These are phyloP conservation scores for Aspergillus novofumigatus DNA, from an alignment of 2,329 filamentous ascomycete genomes.

Conservation along the genomic window DNA sequence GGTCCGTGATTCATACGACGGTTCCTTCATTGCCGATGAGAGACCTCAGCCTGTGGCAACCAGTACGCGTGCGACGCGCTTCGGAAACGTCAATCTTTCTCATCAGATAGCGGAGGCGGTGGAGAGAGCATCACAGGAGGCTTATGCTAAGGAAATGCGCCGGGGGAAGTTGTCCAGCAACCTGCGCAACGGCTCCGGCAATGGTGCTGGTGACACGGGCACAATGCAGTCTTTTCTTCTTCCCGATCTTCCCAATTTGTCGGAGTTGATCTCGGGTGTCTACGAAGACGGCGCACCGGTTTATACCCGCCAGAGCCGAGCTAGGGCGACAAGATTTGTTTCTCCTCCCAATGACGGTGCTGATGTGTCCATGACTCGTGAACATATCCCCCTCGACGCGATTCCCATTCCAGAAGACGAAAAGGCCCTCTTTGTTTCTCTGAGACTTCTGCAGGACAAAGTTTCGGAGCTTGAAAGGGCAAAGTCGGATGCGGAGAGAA, in stretches of 20 bases:
- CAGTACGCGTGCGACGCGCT: constrained; percentile 53
- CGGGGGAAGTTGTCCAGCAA: constrained; percentile 21
- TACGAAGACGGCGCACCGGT: constrained; percentile 56
- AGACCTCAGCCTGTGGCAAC: constrained; percentile 42
- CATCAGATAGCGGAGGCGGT: constrained; percentile 37
- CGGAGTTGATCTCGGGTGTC: constrained; percentile 57
- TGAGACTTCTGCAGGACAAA: constrained; percentile 56
- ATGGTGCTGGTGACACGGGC: constrained; percentile 41
- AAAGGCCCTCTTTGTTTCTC: constrained; percentile 58
- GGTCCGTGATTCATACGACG: constrained; percentile 50
- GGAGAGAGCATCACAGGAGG: constrained; percentile 34
- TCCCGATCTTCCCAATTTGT: constrained; percentile 58
- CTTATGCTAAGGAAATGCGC: constrained; percentile 29
- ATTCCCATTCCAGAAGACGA: constrained; percentile 59
- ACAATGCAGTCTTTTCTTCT: constrained; percentile 59
- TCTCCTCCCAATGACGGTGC: constrained; percentile 40
- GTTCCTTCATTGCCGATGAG: constrained; percentile 49
- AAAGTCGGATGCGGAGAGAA: constrained; percentile 48
- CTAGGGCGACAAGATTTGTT: constrained; percentile 52
- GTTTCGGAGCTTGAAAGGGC: constrained; percentile 54
- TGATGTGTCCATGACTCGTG: constrained; percentile 28
- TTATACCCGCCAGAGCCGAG: constrained; percentile 48
- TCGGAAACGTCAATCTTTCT: constrained; percentile 45
- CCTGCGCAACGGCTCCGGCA: constrained; percentile 19
- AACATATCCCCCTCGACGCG: constrained; percentile 49